Evolutionary conservation across 2,329 filamentous ascomycete species (phyloP).

Genomic region (Diplodia sapinea): DNA sequence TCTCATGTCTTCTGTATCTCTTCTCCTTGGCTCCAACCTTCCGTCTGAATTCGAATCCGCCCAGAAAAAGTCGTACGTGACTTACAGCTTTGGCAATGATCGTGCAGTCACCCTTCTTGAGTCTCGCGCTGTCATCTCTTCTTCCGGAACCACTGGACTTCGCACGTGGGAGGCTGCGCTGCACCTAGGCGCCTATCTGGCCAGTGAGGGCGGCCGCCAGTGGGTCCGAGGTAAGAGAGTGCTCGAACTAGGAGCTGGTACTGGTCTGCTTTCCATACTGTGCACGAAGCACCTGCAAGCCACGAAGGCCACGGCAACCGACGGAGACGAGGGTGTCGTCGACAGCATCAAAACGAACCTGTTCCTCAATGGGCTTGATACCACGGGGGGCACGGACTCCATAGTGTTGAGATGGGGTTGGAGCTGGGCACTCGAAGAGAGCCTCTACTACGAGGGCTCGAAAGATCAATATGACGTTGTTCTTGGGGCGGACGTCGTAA

Average conservation of each 20-base stretch:
- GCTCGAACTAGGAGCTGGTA: slow-evolving; percentile 77
- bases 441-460: slow-evolving; percentile 41
- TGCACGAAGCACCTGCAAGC: slow-evolving; percentile 71
- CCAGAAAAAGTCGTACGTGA: slow-evolving; percentile 77
- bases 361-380: slow-evolving; percentile 69
- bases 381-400: slow-evolving; percentile 43
- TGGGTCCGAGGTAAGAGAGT: slow-evolving; percentile 63
- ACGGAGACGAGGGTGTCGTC: slow-evolving; percentile 76
- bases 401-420: slow-evolving; percentile 70
- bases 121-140: slow-evolving; percentile 70
- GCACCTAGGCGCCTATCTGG: slow-evolving; percentile 73
- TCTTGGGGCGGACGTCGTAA: slow-evolving; percentile 73
- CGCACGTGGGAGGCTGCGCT: slow-evolving; percentile 83
- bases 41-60: slow-evolving; percentile 69
- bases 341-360: slow-evolving; percentile 70
- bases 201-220: slow-evolving; percentile 48
- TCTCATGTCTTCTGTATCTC: slow-evolving; percentile 72
- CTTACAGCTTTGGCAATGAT: slow-evolving; percentile 60
- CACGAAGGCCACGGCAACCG: slow-evolving; percentile 68
- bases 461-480: slow-evolving; percentile 63
- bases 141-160: slow-evolving; percentile 74
- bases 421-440: slow-evolving; percentile 48
- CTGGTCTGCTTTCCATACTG: slow-evolving; percentile 75
- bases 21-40: slow-evolving; percentile 67
- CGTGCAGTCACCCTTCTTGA: slow-evolving; percentile 68